Percentiles rank a stretch among this genome's conserved stretches.
phyloP scores from a whole-genome alignment of 306 rosid species.

The Rosa multiflora region DNA sequence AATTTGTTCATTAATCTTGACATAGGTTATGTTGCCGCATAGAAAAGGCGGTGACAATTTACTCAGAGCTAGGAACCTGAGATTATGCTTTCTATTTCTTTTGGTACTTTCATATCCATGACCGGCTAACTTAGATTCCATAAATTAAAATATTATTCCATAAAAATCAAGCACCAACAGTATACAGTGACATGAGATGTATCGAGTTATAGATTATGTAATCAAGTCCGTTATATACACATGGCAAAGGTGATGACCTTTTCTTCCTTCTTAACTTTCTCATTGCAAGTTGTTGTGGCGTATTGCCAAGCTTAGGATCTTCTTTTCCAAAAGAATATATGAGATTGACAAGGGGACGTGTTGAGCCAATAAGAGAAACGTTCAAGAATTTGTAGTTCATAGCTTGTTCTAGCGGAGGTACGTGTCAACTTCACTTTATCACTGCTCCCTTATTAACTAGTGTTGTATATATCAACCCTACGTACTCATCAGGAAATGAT shows the following conservation, averaged over 20 bases:
- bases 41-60: too few relatives aligned
- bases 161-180: not conserved
- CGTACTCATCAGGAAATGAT: not conserved
- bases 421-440: not conserved
- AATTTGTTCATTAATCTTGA: too few relatives aligned
- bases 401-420: not conserved
- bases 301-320: not conserved
- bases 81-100: not conserved
- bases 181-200: not conserved
- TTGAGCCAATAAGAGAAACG: not conserved
- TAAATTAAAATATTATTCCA: not conserved
- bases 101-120: not conserved
- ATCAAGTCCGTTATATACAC: not conserved
- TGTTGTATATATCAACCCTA: not conserved
- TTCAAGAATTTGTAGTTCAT: not conserved
- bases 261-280: not conserved
- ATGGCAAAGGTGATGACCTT: not conserved
- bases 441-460: not conserved
- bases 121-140: constrained; percentile 2
- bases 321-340: not conserved
- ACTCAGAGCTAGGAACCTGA: too few relatives aligned
- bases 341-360: not conserved
- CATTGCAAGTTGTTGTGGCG: not conserved
- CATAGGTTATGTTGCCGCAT: too few relatives aligned
- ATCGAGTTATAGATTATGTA: not conserved